phyloP scores from a whole-genome alignment of 345 rosid species.

The Ailanthus altissimus region DNA sequence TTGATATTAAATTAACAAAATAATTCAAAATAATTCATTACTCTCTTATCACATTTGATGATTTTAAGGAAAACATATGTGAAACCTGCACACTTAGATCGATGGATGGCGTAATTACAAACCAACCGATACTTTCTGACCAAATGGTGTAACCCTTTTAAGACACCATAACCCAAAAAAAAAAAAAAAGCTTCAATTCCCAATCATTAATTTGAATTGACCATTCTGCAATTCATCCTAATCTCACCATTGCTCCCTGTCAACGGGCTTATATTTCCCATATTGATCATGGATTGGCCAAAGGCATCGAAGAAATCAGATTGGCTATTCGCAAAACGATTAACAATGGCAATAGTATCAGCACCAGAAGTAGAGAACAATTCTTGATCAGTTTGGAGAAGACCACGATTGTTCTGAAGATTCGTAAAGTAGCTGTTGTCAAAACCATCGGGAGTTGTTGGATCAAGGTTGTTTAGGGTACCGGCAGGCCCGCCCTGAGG shows the following conservation, averaged over 20 bases:
- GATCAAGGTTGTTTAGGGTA: constrained; percentile 11
- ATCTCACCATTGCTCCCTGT: constrained; percentile 41
- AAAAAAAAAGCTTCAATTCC: neutral
- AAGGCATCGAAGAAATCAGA: constrained; percentile 39
- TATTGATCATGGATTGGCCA: constrained; percentile 39
- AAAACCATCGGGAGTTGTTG: constrained; percentile 20
- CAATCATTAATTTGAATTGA: constrained; percentile 20
- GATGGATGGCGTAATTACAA: too few relatives aligned
- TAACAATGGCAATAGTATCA: constrained; percentile 29
- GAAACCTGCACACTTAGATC: neutral
- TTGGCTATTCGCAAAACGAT: constrained; percentile 36
- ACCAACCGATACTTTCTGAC: too few relatives aligned
- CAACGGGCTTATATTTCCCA: constrained; percentile 43
- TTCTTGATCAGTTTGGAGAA: constrained; percentile 43
- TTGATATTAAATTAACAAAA: too few relatives aligned
- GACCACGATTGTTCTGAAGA: constrained; percentile 31
- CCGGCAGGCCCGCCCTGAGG: neutral
- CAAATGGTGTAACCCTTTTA: neutral
- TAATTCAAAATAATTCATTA: too few relatives aligned
- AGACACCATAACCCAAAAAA: neutral
- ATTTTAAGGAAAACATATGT: neutral
- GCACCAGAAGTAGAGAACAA: constrained; percentile 37
- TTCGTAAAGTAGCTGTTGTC: constrained; percentile 38
- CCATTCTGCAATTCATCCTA: constrained; percentile 33
- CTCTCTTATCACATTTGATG: neutral